A percentile compares a stretch with the other conserved stretches of the same genome.
These are phyloP conservation scores for Thalassiosira allenii DNA, from an alignment of 352 stramenopile species.

Conservation along the genomic window DNA sequence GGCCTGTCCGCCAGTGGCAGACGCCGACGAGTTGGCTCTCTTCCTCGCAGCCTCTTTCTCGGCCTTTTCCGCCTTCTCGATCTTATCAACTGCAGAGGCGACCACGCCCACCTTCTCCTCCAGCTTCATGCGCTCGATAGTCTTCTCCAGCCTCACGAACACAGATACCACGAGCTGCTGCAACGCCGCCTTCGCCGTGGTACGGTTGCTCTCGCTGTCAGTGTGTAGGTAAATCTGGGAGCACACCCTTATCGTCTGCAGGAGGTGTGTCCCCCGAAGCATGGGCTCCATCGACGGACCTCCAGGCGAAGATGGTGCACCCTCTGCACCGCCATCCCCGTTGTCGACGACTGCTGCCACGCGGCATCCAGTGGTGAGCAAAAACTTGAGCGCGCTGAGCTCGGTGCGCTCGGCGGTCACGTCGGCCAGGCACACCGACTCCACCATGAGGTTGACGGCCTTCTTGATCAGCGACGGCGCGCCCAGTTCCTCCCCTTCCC, in stretches of 20 bases:
- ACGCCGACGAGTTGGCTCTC: constrained; percentile 18
- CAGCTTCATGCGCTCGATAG: constrained; percentile 29
- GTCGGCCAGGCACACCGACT: constrained; percentile 74
- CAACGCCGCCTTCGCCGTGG: constrained; percentile 96
- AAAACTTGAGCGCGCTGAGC: constrained; percentile 80
- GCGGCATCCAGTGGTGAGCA: constrained; percentile 79
- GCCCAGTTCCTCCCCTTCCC: constrained; percentile 26
- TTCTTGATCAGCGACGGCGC: constrained; percentile 41
- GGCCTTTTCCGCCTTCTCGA: neutral
- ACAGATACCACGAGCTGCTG: constrained; percentile 97
- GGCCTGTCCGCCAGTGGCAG: neutral
- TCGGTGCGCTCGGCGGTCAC: constrained; percentile 66
- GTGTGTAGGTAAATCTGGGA: constrained; percentile 96
- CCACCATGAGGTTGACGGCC: constrained; percentile 67
- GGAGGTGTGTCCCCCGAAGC: constrained; percentile 85
- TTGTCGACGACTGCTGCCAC: constrained; percentile 1
- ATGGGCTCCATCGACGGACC: constrained; percentile 55
- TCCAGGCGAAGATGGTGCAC: too few relatives aligned
- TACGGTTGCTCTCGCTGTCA: constrained; percentile 93
- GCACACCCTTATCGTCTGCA: constrained; percentile 93
- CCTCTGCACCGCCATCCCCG: too few relatives aligned
- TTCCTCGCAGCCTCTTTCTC: constrained; percentile 9
- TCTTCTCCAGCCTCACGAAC: constrained; percentile 94
- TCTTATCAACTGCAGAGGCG: neutral
- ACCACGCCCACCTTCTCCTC: constrained; percentile 25